Evolutionary conservation across 345 rosid genomes (phyloP).

Genomic region (Ceriops zippeliana): DNA sequence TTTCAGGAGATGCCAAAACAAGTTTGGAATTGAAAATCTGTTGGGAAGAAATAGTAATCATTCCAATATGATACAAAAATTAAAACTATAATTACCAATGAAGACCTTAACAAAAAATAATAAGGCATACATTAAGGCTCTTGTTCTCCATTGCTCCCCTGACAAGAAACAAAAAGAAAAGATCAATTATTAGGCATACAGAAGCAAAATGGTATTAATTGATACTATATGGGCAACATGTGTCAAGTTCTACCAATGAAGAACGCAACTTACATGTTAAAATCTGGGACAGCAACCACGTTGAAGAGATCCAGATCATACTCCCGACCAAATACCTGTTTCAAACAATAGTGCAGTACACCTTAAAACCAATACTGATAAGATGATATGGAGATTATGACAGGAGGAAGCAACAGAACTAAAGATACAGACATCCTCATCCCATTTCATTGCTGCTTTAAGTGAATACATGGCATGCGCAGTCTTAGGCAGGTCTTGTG

Average conservation of each 20-base stretch:
- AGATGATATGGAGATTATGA: constrained; percentile 4
- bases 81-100: background rate
- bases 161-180: constrained; percentile 19
- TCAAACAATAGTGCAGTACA: background rate
- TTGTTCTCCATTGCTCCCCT: constrained; percentile 99
- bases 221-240: background rate
- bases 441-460: constrained; percentile 99
- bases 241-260: background rate
- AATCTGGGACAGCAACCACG: constrained; percentile 96
- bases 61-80: constrained; percentile 17
- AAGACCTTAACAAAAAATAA: constrained; percentile 1
- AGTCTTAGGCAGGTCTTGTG: constrained; percentile 88
- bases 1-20: constrained; percentile 97
- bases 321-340: constrained; percentile 94
- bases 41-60: constrained; percentile 11
- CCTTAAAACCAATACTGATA: constrained; percentile 10
- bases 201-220: constrained; percentile 5
- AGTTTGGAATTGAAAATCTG: constrained; percentile 98
- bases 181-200: background rate
- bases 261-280: constrained; percentile 70
- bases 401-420: background rate
- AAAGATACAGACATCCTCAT: constrained; percentile 70
- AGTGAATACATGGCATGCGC: constrained; percentile 97
- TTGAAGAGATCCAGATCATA: constrained; percentile 99
- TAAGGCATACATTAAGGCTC: constrained; percentile 77